Conservation (phyloP, 2,329 filamentous ascomycete species). For the Colletotrichum neosansevieriae region DNA sequence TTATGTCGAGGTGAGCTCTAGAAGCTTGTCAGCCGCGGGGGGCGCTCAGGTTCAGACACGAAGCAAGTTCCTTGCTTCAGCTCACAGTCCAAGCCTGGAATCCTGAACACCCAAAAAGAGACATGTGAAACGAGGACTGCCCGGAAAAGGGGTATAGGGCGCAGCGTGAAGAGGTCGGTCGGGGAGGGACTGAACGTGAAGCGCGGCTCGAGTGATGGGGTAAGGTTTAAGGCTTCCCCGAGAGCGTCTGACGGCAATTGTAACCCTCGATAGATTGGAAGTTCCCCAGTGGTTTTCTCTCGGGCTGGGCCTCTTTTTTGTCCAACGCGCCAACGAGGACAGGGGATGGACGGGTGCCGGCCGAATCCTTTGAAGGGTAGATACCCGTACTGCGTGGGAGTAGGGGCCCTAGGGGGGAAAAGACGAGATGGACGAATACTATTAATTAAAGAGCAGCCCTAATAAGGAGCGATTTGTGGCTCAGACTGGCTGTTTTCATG, state of each 20-base stretch:
- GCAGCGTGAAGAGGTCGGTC: not conserved
- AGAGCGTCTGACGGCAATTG: constrained; percentile 24
- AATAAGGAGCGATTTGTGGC: constrained; percentile 24
- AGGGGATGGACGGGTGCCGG: not conserved
- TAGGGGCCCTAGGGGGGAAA: too few species aligned
- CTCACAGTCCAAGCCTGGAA: not conserved
- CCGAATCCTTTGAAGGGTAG: not conserved
- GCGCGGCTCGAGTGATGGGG: constrained; percentile 26
- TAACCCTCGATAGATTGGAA: not conserved
- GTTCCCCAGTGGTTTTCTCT: constrained; percentile 3
- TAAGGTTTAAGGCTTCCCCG: constrained; percentile 23
- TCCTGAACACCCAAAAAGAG: constrained; percentile 11
- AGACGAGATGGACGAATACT: constrained; percentile 5
- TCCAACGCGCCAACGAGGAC: not conserved
- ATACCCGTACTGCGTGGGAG: too few species aligned
- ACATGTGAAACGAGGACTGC: constrained; percentile 28
- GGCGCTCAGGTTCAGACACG: not conserved
- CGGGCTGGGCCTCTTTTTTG: not conserved
- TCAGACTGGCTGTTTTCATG: constrained; percentile 30
- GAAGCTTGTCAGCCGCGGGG: not conserved
- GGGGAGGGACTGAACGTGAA: not conserved
- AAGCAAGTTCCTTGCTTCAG: constrained; percentile 4
- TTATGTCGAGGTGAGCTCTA: not conserved
- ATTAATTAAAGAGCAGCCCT: constrained; percentile 20
- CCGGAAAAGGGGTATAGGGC: constrained; percentile 6